phyloP scores from a whole-genome alignment of 305 asterid species.

The Fraxinus nigra region DNA sequence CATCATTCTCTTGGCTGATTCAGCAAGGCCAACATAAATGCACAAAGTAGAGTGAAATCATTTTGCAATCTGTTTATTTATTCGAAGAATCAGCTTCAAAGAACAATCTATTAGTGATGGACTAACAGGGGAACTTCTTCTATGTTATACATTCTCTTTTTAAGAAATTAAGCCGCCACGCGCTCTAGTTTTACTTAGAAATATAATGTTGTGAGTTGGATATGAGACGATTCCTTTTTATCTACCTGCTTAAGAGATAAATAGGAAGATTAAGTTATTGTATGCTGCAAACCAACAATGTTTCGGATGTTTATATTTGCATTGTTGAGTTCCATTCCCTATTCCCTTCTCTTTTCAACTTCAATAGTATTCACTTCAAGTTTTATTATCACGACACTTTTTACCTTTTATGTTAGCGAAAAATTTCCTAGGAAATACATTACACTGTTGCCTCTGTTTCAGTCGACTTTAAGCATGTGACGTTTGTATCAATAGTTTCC shows the following conservation, averaged over 20 bases:
- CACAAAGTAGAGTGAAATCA: neutral
- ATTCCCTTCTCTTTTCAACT: neutral
- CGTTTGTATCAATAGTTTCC: neutral
- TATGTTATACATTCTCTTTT: neutral
- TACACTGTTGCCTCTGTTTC: neutral
- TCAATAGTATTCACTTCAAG: neutral
- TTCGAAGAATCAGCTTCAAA: neutral
- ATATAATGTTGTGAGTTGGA: neutral
- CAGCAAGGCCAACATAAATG: neutral
- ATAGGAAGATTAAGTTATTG: neutral
- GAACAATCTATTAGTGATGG: neutral
- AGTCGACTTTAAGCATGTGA: neutral
- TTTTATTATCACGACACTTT: neutral
- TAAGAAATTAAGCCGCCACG: neutral
- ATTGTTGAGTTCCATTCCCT: neutral
- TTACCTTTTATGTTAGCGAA: neutral
- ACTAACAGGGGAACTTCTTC: neutral
- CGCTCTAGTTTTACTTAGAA: neutral
- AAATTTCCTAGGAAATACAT: neutral
- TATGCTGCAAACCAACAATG: neutral
- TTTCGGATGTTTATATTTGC: neutral
- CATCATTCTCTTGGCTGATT: constrained; percentile 1
- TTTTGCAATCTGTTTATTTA: neutral
- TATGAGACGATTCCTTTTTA: neutral
- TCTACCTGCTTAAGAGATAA: neutral